phyloP scores from a whole-genome alignment of 257 asterid genomes.

The Solanum appendiculatum region DNA sequence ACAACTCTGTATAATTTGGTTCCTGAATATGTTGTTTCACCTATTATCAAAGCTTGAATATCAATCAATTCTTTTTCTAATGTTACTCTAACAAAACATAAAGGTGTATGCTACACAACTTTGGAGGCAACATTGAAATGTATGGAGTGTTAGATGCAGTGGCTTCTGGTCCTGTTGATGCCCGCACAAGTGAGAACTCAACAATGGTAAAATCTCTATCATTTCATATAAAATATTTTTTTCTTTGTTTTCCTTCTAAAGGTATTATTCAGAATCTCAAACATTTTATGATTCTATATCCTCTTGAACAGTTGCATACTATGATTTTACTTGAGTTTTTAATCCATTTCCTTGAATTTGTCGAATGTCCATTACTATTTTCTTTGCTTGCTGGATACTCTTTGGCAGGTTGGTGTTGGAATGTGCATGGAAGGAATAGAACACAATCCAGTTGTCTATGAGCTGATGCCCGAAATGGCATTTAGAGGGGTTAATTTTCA shows the following conservation, averaged over 20 bases:
- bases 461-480: conserved; percentile 98
- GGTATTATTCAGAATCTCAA: neutral
- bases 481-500: conserved; percentile 50
- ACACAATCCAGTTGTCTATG: conserved; percentile 90
- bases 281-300: neutral
- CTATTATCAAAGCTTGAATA: neutral
- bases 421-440: conserved; percentile 99
- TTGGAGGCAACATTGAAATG: conserved; percentile 98
- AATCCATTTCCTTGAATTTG: neutral
- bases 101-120: conserved; percentile 99
- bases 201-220: conserved; percentile 49
- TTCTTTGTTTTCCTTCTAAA: neutral
- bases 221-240: neutral
- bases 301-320: neutral
- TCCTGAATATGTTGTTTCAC: neutral
- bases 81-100: neutral
- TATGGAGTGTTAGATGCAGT: conserved; percentile 86
- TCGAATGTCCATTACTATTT: neutral
- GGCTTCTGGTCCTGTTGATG: conserved; percentile 89
- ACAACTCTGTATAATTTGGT: neutral
- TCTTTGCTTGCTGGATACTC: neutral
- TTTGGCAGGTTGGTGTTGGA: conserved; percentile 82
- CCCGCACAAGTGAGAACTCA: conserved; percentile 75
- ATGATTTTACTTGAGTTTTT: neutral
- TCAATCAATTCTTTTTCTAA: neutral